These are phyloP conservation scores for Brassica balearica DNA, from an alignment of 441 rosid genomes.

Conservation along the genomic window DNA sequence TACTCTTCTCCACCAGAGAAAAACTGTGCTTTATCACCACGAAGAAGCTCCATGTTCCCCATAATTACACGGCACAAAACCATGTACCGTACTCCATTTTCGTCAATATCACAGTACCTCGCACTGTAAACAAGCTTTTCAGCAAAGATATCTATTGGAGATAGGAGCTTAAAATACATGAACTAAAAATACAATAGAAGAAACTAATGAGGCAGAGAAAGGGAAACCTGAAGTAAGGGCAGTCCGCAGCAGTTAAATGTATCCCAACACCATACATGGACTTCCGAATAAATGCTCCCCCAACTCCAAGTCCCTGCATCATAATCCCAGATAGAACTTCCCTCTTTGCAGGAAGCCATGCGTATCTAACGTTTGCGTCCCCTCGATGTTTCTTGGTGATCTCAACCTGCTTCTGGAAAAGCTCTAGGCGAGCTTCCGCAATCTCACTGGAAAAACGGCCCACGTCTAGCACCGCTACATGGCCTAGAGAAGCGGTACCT, in stretches of 20 bases:
- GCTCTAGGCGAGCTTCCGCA: slow-evolving; percentile 62
- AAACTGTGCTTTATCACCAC: slow-evolving; percentile 61
- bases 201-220: neutral
- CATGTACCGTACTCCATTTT: slow-evolving; percentile 76
- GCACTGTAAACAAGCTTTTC: slow-evolving; percentile 60
- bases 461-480: slow-evolving; percentile 55
- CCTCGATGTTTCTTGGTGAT: slow-evolving; percentile 73
- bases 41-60: slow-evolving; percentile 91
- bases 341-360: slow-evolving; percentile 89
- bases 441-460: slow-evolving; percentile 54
- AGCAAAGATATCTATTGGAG: neutral
- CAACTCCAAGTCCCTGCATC: slow-evolving; percentile 74
- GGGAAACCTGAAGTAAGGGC: slow-evolving; percentile 43
- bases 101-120: slow-evolving; percentile 85
- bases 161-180: neutral
- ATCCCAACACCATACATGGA: slow-evolving; percentile 77
- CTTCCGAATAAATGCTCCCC: slow-evolving; percentile 59
- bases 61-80: slow-evolving; percentile 86
- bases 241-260: slow-evolving; percentile 74
- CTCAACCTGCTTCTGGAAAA: slow-evolving; percentile 83
- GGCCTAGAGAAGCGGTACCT: slow-evolving; percentile 55
- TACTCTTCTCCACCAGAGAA: slow-evolving; percentile 76
- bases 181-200: neutral
- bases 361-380: slow-evolving; percentile 76
- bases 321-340: slow-evolving; percentile 51